Percentiles rank a stretch among this genome's conserved stretches.
phyloP scores from a whole-genome alignment of 768 basidiomycete genomes.

The Amanita molliuscula region DNA sequence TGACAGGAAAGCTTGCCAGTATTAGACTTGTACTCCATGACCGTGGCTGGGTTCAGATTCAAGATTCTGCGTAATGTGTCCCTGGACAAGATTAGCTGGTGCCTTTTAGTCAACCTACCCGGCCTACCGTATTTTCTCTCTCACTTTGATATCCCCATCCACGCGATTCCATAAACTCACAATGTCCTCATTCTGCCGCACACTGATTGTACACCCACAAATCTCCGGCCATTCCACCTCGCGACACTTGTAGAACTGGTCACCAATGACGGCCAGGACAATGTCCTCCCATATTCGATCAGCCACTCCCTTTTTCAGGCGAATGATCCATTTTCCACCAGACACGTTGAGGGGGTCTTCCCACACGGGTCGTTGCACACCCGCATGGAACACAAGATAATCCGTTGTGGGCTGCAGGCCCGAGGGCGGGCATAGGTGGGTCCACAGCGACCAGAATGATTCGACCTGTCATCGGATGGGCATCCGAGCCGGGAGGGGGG shows the following conservation, averaged over 20 bases:
- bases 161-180: conserved; percentile 86
- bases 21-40: conserved; percentile 94
- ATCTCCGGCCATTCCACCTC: conserved; percentile 65
- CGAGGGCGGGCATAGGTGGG: conserved; percentile 82
- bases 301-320: conserved; percentile 82
- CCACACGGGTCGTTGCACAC: conserved; percentile 87
- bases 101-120: not conserved
- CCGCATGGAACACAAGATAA: conserved; percentile 84
- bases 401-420: conserved; percentile 83
- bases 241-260: conserved; percentile 73
- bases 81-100: conserved; percentile 26
- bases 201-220: conserved; percentile 92
- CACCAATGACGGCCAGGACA: conserved; percentile 79
- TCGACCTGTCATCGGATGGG: conserved; percentile 49
- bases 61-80: conserved; percentile 74
- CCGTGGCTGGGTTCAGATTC: conserved; percentile 63
- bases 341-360: conserved; percentile 83
- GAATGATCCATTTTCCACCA: conserved; percentile 94
- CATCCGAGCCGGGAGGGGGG: not conserved
- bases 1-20: conserved; percentile 41
- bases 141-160: conserved; percentile 64
- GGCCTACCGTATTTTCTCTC: conserved; percentile 75
- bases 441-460: conserved; percentile 92
- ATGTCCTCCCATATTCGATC: conserved; percentile 91
- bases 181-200: conserved; percentile 89